phyloP scores from a whole-genome alignment of 768 basidiomycete genomes.

The Amanita pallidorosea region DNA sequence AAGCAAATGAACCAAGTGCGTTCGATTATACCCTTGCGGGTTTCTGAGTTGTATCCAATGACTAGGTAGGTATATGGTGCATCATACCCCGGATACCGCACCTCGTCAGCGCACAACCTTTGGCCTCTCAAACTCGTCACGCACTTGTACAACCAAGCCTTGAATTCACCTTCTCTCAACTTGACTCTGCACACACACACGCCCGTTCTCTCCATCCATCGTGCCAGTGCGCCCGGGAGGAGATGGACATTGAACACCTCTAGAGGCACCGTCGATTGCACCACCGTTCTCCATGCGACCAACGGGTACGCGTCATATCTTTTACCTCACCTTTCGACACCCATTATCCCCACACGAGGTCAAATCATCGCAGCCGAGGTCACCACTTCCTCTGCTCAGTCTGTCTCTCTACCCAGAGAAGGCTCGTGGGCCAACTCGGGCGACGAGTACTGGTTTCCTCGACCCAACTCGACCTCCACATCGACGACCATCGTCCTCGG shows the following conservation, averaged over 20 bases:
- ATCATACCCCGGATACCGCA: conserved; percentile 38
- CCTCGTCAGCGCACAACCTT: conserved; percentile 46
- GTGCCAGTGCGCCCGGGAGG: conserved; percentile 2
- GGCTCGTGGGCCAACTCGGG: conserved; percentile 43
- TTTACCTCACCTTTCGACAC: conserved; percentile 49
- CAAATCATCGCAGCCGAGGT: conserved; percentile 44
- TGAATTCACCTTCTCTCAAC: conserved; percentile 19
- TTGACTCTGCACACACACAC: conserved; percentile 65
- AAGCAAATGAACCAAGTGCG: conserved; percentile 39
- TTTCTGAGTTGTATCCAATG: conserved; percentile 1
- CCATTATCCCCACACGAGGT: conserved; percentile 64
- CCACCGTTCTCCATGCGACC: conserved; percentile 74
- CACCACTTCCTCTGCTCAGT: conserved; percentile 14
- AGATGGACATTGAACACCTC: conserved; percentile 52
- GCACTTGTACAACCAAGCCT: conserved; percentile 34
- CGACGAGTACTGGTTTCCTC: conserved; percentile 78
- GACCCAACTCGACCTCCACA: conserved; percentile 22
- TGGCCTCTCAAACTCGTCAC: conserved; percentile 82
- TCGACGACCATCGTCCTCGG: conserved; percentile 63
- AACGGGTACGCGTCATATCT: conserved; percentile 77
- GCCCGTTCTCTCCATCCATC: conserved; percentile 41
- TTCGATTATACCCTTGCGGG: not conserved
- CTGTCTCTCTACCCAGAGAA: conserved; percentile 26
- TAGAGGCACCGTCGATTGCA: conserved; percentile 50
- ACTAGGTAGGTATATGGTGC: conserved; percentile 29